Conservation (phyloP, 306 rosid species). For the Ziziphus jujuba region DNA sequence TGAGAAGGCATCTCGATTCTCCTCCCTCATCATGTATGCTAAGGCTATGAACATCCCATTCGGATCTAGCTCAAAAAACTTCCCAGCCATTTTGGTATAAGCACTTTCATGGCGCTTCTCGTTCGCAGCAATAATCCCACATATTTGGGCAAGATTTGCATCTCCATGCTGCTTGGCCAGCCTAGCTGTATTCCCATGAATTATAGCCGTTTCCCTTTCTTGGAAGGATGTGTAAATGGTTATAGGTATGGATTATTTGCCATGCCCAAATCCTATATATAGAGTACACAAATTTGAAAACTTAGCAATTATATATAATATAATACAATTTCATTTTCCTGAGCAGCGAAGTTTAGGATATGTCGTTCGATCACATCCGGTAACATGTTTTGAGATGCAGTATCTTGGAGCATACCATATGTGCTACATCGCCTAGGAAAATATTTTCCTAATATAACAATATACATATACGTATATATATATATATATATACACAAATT, state of each 20-base stretch:
- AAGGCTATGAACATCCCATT: conserved; percentile 15
- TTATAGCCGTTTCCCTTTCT: conserved; percentile 69
- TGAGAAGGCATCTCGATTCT: conserved; percentile 61
- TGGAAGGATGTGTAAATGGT: conserved; percentile 72
- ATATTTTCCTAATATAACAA: too few species aligned
- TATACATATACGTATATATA: too few species aligned
- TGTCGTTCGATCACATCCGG: too few species aligned
- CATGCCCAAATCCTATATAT: conserved; percentile 63
- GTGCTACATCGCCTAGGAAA: too few species aligned
- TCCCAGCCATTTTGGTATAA: conserved; percentile 42
- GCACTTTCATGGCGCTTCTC: conserved; percentile 74
- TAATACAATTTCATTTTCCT: too few species aligned
- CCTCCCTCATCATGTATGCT: conserved; percentile 22
- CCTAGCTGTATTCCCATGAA: conserved; percentile 72
- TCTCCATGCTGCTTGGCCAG: conserved; percentile 64
- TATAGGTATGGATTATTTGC: conserved; percentile 59
- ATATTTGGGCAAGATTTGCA: conserved; percentile 60
- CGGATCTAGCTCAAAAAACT: conserved; percentile 21
- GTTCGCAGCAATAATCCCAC: conserved; percentile 63
- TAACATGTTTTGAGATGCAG: too few species aligned
- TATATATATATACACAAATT: too few species aligned
- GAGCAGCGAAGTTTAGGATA: too few species aligned
- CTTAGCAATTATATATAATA: too few species aligned
- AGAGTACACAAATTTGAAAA: conserved; percentile 13
- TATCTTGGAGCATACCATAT: too few species aligned